Evolutionary conservation across 2,329 filamentous ascomycete species (phyloP).

Genomic region (Sclerotinia spermophila): DNA sequence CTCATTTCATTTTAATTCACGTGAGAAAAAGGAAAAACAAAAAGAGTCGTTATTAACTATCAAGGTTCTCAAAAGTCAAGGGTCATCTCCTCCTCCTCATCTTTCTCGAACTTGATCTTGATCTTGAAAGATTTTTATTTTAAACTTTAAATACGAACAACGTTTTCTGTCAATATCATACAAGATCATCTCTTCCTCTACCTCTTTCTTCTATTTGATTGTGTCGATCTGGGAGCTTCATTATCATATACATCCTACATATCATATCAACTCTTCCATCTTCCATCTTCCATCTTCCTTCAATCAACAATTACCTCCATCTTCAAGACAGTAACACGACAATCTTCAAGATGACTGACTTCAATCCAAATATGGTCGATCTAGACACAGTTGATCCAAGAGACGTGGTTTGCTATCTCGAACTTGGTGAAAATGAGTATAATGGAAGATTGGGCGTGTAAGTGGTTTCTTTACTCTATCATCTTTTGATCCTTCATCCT

Average conservation of each 20-base stretch:
- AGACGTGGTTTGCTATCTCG: constrained; percentile 50
- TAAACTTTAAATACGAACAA: neutral
- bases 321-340: neutral
- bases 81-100: neutral
- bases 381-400: constrained; percentile 42
- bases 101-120: neutral
- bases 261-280: neutral
- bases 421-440: constrained; percentile 48
- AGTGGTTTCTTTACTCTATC: neutral
- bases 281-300: neutral
- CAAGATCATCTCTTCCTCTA: neutral
- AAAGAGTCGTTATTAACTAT: neutral
- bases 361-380: constrained; percentile 39
- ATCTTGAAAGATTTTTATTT: too few relatives aligned
- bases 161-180: neutral
- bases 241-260: neutral
- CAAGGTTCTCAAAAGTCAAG: neutral
- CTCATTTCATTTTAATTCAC: neutral
- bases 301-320: neutral
- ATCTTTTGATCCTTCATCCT: neutral
- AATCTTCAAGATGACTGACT: constrained; percentile 10
- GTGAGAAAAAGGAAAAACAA: neutral
- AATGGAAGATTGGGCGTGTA: constrained; percentile 54
- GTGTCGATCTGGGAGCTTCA: neutral
- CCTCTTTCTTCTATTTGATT: neutral